These are phyloP conservation scores for Flagelloscypha sp. DNA, from an alignment of 768 basidiomycete species.

Conservation along the genomic window DNA sequence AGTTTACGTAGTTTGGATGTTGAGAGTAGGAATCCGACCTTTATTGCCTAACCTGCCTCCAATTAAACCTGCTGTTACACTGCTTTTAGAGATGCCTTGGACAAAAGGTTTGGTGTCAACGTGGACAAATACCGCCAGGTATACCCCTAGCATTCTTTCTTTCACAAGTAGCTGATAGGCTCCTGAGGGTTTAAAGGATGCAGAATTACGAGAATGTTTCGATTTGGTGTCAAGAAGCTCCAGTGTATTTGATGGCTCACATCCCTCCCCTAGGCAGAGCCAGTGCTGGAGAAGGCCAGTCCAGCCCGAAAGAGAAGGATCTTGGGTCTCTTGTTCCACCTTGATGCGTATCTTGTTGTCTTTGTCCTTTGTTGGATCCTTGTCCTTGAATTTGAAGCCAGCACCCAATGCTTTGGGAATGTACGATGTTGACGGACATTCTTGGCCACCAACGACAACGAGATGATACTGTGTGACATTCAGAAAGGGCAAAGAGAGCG, in stretches of 20 bases:
- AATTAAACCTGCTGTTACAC: conserved; percentile 83
- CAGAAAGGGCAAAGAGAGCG: neutral
- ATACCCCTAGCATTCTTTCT: conserved; percentile 88
- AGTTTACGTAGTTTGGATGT: neutral
- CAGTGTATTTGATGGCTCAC: conserved; percentile 20
- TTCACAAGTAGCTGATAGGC: conserved; percentile 83
- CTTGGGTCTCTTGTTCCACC: conserved; percentile 27
- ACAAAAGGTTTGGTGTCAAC: conserved; percentile 60
- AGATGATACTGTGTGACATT: conserved; percentile 10
- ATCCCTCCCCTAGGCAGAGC: conserved; percentile 40
- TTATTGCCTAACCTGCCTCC: conserved; percentile 92
- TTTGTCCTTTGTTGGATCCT: conserved; percentile 33
- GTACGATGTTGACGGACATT: conserved; percentile 77
- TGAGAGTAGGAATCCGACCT: conserved; percentile 13
- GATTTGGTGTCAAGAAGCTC: too few species aligned
- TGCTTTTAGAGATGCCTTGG: conserved; percentile 68
- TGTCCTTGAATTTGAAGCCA: conserved; percentile 61
- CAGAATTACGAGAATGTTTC: conserved; percentile 37
- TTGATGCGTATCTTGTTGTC: conserved; percentile 25
- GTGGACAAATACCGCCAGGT: conserved; percentile 69
- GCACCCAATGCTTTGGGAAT: conserved; percentile 75
- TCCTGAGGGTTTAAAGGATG: conserved; percentile 39
- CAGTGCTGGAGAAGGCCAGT: conserved; percentile 71
- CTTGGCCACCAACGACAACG: conserved; percentile 48
- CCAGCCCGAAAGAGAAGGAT: conserved; percentile 46